Base-by-base conservation (phyloP, 768 basidiomycete species). In the Leccinum aurantiacum region DNA sequence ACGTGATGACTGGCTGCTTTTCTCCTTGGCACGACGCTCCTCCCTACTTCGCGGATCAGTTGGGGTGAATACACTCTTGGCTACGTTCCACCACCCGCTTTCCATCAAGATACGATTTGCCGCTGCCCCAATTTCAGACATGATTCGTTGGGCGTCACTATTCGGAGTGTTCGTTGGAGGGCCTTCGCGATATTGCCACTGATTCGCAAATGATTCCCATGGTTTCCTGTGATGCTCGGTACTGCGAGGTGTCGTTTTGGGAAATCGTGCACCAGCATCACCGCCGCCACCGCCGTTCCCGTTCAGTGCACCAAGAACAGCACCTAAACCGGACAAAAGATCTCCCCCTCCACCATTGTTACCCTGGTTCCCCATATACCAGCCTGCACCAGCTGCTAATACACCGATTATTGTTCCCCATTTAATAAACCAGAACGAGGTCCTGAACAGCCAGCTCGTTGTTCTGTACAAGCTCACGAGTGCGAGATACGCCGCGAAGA, bases 401-500 rank as follows among this genome's bases (percentile, higher is more conserved):
- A 78, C 72, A 13, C 78, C 81, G 9, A 90, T 60, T 51, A 93
- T 74, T 11, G 78, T 74, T 24, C 87, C 88, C 91, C 91, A 93
- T 74, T 93, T 93, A 66, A 89, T 70, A 66, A 90, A 81, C 79
- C 83, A 91, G 63, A 91, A 71, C 27, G 75, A 77, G 35, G 83
- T 84, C 60, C 88, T 82, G 63, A 92, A 74, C 66, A 89, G 78
- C 86, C 88, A 92, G 24, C 80, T 81, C 13, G 90, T 87, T 5
- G 91, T 92, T 60, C 89, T 87, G 75, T 91, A 91, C 55, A 91
- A 73, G 69, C 85, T 90, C 46, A 86, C 62, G n/a, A 93, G 78
- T 4, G 89, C 89, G 60, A 91, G 79, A 73, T 93, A 93, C 19
- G 89, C 86, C 5, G 82, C 80, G 54, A 92, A 72, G 31, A 93